Conservation (phyloP, 2,329 filamentous ascomycete species). For the Trichoderma semiorbis region DNA sequence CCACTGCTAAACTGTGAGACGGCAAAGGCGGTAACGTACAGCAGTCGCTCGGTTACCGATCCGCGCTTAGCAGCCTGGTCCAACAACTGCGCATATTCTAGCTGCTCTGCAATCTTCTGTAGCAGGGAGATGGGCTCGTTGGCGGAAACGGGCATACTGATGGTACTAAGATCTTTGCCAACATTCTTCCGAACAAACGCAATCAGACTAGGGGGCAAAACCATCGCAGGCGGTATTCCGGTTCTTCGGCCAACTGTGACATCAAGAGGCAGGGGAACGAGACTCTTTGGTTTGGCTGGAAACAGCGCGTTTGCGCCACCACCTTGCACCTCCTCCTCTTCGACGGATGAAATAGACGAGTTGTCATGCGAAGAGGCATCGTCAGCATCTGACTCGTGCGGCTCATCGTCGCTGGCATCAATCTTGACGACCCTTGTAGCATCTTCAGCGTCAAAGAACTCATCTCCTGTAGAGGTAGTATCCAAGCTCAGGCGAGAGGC, state of each 20-base stretch:
- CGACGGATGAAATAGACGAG: conserved; percentile 58
- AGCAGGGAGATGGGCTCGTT: conserved; percentile 90
- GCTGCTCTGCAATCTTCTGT: conserved; percentile 82
- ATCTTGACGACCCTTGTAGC: conserved; percentile 70
- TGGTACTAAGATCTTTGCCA: conserved; percentile 93
- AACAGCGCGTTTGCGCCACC: conserved; percentile 64
- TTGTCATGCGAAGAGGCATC: conserved; percentile 53
- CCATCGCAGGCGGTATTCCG: conserved; percentile 69
- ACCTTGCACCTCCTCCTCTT: conserved; percentile 54
- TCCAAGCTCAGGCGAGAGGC: conserved; percentile 67
- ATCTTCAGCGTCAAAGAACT: conserved; percentile 90
- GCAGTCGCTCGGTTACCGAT: conserved; percentile 64
- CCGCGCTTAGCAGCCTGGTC: conserved; percentile 67
- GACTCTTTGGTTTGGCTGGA: conserved; percentile 69
- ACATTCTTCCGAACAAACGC: conserved; percentile 96
- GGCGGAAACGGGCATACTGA: conserved; percentile 94
- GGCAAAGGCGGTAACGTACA: conserved; percentile 87
- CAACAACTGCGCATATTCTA: conserved; percentile 86
- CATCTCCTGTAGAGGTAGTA: conserved; percentile 71
- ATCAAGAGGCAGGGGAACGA: conserved; percentile 73
- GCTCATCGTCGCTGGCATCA: conserved; percentile 63
- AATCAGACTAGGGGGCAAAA: conserved; percentile 84
- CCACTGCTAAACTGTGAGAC: conserved; percentile 79
- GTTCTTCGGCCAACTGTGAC: conserved; percentile 62
- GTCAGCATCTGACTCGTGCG: conserved; percentile 52